phyloP scores from a whole-genome alignment of 1,284 basidiomycete genomes.

The Puccinia brachypodii region DNA sequence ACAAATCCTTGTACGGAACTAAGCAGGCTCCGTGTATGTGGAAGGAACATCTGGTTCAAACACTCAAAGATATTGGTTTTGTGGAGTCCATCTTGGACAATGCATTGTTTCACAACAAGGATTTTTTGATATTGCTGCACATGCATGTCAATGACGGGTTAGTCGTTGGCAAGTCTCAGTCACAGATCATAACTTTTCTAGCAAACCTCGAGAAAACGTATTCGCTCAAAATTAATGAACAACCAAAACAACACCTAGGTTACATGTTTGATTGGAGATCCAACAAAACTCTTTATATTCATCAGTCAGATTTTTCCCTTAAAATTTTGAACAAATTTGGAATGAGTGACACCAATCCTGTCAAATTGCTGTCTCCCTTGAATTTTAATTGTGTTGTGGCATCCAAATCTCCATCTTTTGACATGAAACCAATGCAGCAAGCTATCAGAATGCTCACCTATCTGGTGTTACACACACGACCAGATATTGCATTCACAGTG shows the following conservation, averaged over 20 bases:
- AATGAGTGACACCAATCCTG: not conserved
- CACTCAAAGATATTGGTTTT: too few relatives aligned
- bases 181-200: not conserved
- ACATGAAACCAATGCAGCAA: not conserved
- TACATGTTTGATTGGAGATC: not conserved
- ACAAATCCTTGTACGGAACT: too few relatives aligned
- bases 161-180: not conserved
- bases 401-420: not conserved
- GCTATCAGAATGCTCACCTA: slow-evolving; percentile 16
- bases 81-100: too few relatives aligned
- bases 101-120: too few relatives aligned
- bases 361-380: not conserved
- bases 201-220: not conserved
- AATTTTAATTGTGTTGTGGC: not conserved
- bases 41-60: too few relatives aligned
- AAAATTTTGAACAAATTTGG: not conserved
- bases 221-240: not conserved
- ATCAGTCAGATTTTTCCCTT: not conserved
- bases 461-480: not conserved
- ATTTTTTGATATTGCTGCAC: too few relatives aligned
- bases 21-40: too few relatives aligned
- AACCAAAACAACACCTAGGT: not conserved
- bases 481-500: slow-evolving; percentile 1
- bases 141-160: not conserved
- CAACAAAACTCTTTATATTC: not conserved